Evolutionary conservation across 1,284 basidiomycete genomes (phyloP).

Genomic region (Ceratobasidium sp.): DNA sequence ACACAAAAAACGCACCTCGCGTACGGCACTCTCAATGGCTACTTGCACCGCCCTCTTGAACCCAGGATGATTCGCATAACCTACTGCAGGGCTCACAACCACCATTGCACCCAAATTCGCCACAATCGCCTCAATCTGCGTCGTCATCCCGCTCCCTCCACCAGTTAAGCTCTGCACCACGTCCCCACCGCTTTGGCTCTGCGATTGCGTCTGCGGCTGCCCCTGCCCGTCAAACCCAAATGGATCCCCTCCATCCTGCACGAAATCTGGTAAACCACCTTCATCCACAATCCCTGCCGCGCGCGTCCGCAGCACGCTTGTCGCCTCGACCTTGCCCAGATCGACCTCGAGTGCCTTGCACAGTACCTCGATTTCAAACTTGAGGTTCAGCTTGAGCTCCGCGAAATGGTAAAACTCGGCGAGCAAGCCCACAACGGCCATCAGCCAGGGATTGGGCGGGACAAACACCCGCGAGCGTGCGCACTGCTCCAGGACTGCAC

Average conservation of each 20-base stretch:
- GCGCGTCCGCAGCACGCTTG: conserved; percentile 76
- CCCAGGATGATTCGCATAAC: conserved; percentile 78
- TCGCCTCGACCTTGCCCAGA: conserved; percentile 86
- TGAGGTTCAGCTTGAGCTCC: conserved; percentile 95
- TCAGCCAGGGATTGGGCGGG: conserved; percentile 98
- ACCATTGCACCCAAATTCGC: conserved; percentile 77
- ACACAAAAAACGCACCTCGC: conserved; percentile 72
- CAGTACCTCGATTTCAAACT: conserved; percentile 98
- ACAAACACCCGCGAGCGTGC: conserved; percentile 91
- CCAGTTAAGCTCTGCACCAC: conserved; percentile 22
- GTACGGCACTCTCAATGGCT: conserved; percentile 93
- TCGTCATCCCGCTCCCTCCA: conserved; percentile 47
- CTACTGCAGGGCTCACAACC: conserved; percentile 78
- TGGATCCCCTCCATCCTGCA: conserved; percentile 65
- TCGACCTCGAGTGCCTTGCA: conserved; percentile 93
- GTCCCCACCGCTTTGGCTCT: not conserved
- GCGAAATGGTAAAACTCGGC: conserved; percentile 97
- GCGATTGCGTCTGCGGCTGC: not conserved
- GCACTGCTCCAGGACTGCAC: conserved; percentile 95
- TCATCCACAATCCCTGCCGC: not conserved
- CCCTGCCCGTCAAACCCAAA: conserved; percentile 44
- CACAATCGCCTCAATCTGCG: conserved; percentile 83
- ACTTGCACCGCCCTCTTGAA: conserved; percentile 94
- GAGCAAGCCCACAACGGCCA: conserved; percentile 91
- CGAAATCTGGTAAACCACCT: conserved; percentile 76